These are phyloP conservation scores for Ogataea pilisensis DNA, from an alignment of 805 yeast species.

Conservation along the genomic window DNA sequence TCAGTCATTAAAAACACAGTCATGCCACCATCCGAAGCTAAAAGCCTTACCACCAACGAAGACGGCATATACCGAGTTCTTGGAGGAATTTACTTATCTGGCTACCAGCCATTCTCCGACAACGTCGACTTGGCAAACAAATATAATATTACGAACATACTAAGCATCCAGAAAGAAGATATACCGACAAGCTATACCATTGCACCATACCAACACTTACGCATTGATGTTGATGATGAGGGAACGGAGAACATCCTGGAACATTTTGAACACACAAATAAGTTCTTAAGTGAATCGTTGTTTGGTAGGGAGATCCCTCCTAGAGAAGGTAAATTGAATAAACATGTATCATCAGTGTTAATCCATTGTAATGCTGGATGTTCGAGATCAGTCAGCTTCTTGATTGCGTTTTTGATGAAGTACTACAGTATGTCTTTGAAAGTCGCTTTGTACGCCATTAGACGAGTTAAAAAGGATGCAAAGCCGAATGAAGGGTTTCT, in stretches of 20 bases:
- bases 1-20: too few species aligned
- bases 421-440: conserved; percentile 50
- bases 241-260: conserved; percentile 61
- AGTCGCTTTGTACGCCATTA: conserved; percentile 74
- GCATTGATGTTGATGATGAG: conserved; percentile 71
- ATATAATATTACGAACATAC: conserved; percentile 61
- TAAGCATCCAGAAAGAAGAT: conserved; percentile 65
- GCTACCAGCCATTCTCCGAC: conserved; percentile 59
- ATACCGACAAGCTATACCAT: conserved; percentile 48
- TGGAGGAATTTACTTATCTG: conserved; percentile 77
- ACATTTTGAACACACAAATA: conserved; percentile 55
- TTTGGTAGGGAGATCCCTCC: conserved; percentile 35
- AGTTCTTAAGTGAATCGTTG: conserved; percentile 63
- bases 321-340: conserved; percentile 22
- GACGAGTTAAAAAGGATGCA: conserved; percentile 53
- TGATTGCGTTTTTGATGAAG: conserved; percentile 47
- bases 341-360: conserved; percentile 42
- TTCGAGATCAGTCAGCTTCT: conserved; percentile 44
- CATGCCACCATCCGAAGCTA: background rate
- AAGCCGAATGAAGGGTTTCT: conserved; percentile 73
- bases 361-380: conserved; percentile 52
- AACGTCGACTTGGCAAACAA: conserved; percentile 46
- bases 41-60: background rate
- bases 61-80: conserved; percentile 50
- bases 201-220: conserved; percentile 47